Percentiles rank a stretch among this genome's conserved stretches.
These are phyloP conservation scores for Nemania abortiva DNA, from an alignment of 2,329 filamentous ascomycete genomes.

Conservation along the genomic window DNA sequence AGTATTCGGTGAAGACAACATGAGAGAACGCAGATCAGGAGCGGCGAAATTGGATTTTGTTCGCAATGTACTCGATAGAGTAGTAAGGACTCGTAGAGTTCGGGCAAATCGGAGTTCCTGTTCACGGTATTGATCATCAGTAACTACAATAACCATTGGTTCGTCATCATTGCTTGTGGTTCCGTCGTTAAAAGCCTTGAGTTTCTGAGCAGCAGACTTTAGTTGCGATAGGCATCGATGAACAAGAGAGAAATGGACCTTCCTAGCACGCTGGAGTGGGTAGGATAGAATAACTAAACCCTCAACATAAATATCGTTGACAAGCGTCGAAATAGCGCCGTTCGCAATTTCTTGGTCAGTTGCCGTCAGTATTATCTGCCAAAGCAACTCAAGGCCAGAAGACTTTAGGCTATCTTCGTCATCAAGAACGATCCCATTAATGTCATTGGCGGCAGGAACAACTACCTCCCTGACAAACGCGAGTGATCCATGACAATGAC, in stretches of 20 bases:
- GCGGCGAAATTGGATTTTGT: constrained; percentile 69
- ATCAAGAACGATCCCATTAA: constrained; percentile 61
- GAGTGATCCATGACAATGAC: constrained; percentile 71
- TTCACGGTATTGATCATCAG: constrained; percentile 61
- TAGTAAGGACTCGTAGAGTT: constrained; percentile 75
- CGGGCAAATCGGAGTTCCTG: constrained; percentile 75
- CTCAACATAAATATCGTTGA: constrained; percentile 76
- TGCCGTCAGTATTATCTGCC: constrained; percentile 81
- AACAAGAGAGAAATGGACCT: constrained; percentile 77
- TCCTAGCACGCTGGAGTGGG: constrained; percentile 63
- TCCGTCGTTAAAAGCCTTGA: constrained; percentile 64
- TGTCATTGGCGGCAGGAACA: constrained; percentile 60
- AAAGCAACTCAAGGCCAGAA: constrained; percentile 77
- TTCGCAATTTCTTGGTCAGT: constrained; percentile 74
- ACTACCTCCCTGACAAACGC: constrained; percentile 71
- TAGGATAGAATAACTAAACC: constrained; percentile 64
- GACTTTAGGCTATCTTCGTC: constrained; percentile 65
- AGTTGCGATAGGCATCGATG: constrained; percentile 79
- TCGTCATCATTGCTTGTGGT: constrained; percentile 62
- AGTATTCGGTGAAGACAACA: constrained; percentile 63
- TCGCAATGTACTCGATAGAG: constrained; percentile 75
- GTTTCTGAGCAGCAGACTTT: constrained; percentile 68
- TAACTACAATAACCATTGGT: constrained; percentile 63
- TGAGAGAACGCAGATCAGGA: constrained; percentile 67
- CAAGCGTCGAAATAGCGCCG: constrained; percentile 76